These are phyloP conservation scores for Pseudocercospora macadamiae DNA, from an alignment of 2,329 filamentous ascomycete genomes.

Conservation along the genomic window DNA sequence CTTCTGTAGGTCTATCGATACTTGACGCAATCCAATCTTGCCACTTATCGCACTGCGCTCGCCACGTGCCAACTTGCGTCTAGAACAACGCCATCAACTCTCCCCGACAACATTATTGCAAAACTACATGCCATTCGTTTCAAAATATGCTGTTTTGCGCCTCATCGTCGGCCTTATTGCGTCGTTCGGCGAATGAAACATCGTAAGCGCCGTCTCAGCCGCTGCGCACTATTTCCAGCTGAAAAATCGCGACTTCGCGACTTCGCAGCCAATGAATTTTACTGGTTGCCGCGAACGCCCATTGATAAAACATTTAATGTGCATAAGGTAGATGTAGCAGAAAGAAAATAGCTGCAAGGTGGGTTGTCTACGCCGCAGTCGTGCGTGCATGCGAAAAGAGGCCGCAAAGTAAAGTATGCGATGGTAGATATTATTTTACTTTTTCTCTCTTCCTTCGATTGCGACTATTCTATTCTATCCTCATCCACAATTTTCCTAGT, in stretches of 20 bases:
- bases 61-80: neutral
- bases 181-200: neutral
- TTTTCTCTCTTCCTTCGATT: too few species aligned
- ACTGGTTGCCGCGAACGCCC: slow-evolving; percentile 1
- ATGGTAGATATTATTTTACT: neutral
- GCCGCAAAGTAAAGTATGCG: too few species aligned
- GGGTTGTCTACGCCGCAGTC: slow-evolving; percentile 1
- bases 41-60: neutral
- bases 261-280: neutral
- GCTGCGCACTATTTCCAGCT: neutral
- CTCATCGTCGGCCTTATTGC: neutral
- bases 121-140: too few species aligned
- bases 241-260: neutral
- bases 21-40: neutral
- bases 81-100: neutral
- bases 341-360: too few species aligned
- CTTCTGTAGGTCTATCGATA: neutral
- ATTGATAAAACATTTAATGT: neutral
- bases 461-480: too few species aligned
- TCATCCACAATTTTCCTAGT: neutral
- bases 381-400: too few species aligned
- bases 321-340: neutral
- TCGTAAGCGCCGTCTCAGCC: neutral
- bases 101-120: too few species aligned
- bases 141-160: neutral